Conservation (phyloP, 2,329 filamentous ascomycete genomes). For the Hypoxylon sp. region DNA sequence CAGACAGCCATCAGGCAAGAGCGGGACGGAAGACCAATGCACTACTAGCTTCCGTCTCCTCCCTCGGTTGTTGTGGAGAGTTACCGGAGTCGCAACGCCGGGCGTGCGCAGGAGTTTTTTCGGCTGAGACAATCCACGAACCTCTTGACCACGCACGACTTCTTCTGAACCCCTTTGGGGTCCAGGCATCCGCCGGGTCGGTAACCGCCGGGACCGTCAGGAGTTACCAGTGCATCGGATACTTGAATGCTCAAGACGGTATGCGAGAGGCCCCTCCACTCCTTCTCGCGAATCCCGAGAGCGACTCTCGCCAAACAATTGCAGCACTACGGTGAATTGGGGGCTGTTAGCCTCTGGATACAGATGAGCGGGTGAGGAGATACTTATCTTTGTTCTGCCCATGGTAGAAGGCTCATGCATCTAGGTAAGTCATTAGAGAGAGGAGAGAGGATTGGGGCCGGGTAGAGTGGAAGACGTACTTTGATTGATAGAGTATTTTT, state of each 20-base stretch:
- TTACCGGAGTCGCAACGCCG: not conserved
- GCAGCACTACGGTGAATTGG: not conserved
- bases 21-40: constrained; percentile 5
- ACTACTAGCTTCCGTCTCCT: not conserved
- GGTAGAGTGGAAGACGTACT: not conserved
- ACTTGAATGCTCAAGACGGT: not conserved
- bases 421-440: not conserved
- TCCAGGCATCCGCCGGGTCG: constrained; percentile 1
- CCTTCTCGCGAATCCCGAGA: not conserved
- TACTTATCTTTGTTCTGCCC: not conserved
- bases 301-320: too few species aligned
- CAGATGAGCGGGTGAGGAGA: not conserved
- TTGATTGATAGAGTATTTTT: not conserved
- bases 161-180: not conserved
- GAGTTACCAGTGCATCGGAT: constrained; percentile 4
- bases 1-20: not conserved
- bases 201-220: not conserved
- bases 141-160: constrained; percentile 13
- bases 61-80: not conserved
- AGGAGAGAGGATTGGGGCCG: not conserved
- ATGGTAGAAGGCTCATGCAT: not conserved
- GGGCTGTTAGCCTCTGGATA: not conserved
- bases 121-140: constrained; percentile 4
- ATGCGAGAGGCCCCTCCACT: constrained; percentile 3
- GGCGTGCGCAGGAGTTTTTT: constrained; percentile 14